Percentiles rank a stretch among this genome's conserved stretches.
Conservation (phyloP, 768 basidiomycete species). For the Artomyces pyxidatus region DNA sequence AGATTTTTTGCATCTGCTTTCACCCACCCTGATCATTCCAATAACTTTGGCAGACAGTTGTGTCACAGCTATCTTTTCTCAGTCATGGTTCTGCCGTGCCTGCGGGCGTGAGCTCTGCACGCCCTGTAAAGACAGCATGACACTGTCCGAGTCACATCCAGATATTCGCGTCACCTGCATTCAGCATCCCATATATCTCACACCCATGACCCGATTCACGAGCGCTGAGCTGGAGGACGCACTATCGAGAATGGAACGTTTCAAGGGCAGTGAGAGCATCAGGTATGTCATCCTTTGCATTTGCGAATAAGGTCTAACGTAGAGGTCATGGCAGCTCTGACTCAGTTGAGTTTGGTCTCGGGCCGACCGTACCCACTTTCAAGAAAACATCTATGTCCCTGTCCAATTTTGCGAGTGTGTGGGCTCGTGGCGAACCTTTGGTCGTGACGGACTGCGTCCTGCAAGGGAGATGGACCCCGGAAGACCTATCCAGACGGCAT, state of each 20-base stretch:
- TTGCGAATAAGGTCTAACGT: not conserved
- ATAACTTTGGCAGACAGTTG: not conserved
- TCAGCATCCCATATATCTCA: not conserved
- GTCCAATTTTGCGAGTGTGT: not conserved
- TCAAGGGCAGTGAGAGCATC: not conserved
- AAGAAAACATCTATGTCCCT: not conserved
- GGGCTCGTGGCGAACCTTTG: not conserved
- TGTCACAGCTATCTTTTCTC: not conserved
- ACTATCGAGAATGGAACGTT: not conserved
- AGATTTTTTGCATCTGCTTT: not conserved
- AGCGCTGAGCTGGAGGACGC: not conserved
- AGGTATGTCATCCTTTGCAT: not conserved
- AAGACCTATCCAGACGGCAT: not conserved
- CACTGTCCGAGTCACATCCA: no score
- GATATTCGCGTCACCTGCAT: not conserved
- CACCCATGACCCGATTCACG: not conserved
- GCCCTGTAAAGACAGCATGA: not conserved
- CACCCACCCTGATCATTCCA: not conserved
- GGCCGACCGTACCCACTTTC: not conserved
- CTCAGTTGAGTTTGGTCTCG: not conserved
- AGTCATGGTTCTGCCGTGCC: not conserved
- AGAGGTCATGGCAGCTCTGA: not conserved
- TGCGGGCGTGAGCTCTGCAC: not conserved
- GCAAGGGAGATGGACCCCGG: not conserved
- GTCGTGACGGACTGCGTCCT: not conserved